These are phyloP conservation scores for Zanthoxylum bungeanum DNA, from an alignment of 345 rosid species.

Conservation along the genomic window DNA sequence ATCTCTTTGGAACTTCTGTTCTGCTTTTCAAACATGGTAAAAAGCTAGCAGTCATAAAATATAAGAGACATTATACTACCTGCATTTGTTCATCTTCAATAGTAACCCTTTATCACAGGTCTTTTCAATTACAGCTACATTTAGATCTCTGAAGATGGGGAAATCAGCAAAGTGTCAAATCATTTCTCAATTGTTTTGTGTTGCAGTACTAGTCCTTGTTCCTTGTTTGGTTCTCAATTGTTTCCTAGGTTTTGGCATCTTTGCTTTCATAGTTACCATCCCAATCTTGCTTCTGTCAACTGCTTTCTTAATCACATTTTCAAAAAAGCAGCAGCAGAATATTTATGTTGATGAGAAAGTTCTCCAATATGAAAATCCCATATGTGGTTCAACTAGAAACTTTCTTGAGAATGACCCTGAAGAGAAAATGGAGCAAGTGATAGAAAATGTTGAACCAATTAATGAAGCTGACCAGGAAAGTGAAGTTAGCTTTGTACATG, in stretches of 20 bases:
- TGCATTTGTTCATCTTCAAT: not conserved
- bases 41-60: conserved; percentile 6
- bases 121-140: conserved; percentile 14
- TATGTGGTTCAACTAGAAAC: not conserved
- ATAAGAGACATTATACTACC: not conserved
- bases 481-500: conserved; percentile 15
- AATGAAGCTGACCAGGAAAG: conserved; percentile 17
- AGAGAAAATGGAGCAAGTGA: conserved; percentile 9
- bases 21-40: too few species aligned
- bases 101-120: not conserved
- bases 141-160: conserved; percentile 26
- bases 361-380: conserved; percentile 15
- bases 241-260: conserved; percentile 23
- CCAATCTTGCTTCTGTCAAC: conserved; percentile 41
- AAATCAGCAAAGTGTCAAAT: conserved; percentile 22
- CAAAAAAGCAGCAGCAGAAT: conserved; percentile 22
- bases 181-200: conserved; percentile 21
- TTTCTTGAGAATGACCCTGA: conserved; percentile 11
- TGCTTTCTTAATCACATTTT: conserved; percentile 20
- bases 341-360: conserved; percentile 4
- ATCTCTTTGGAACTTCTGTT: too few species aligned
- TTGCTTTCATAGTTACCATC: conserved; percentile 26
- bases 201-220: conserved; percentile 22
- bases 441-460: conserved; percentile 10
- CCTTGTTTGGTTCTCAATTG: conserved; percentile 27